Evolutionary conservation across 371 early-diverging fungal genomes (phyloP).

Genomic region (Mucor saturninus): DNA sequence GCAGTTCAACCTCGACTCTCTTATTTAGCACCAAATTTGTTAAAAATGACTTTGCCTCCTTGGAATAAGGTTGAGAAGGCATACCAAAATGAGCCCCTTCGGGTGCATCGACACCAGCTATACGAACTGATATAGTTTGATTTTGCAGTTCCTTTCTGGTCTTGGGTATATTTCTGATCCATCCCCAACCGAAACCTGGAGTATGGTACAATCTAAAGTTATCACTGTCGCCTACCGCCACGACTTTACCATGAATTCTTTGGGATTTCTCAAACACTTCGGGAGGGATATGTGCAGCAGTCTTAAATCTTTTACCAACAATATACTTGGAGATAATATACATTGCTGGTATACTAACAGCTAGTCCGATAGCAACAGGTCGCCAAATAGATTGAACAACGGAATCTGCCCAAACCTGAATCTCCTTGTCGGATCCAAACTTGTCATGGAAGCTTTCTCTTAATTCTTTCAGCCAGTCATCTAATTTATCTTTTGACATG

Average conservation of each 20-base stretch:
- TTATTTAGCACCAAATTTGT: slow-evolving; percentile 50
- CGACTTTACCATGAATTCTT: slow-evolving; percentile 53
- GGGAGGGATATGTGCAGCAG: slow-evolving; percentile 59
- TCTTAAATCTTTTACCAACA: slow-evolving; percentile 46
- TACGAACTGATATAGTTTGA: slow-evolving; percentile 66
- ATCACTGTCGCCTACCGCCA: slow-evolving; percentile 66
- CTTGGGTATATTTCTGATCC: slow-evolving; percentile 55
- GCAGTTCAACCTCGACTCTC: slow-evolving; percentile 57
- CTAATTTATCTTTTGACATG: slow-evolving; percentile 7
- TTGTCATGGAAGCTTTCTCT: not conserved
- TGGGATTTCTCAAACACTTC: slow-evolving; percentile 41
- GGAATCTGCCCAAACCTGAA: slow-evolving; percentile 31
- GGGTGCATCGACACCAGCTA: slow-evolving; percentile 84
- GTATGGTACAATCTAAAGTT: slow-evolving; percentile 69
- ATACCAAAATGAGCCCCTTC: slow-evolving; percentile 77
- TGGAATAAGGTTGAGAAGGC: slow-evolving; percentile 71
- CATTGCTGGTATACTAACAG: slow-evolving; percentile 29
- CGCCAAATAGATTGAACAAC: slow-evolving; percentile 40
- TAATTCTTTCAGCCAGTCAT: slow-evolving; percentile 4
- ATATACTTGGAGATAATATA: slow-evolving; percentile 29
- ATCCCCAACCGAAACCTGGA: slow-evolving; percentile 65
- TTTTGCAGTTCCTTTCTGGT: slow-evolving; percentile 57
- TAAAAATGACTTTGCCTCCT: slow-evolving; percentile 67
- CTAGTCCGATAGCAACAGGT: slow-evolving; percentile 27
- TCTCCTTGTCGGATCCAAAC: slow-evolving; percentile 4